Conservation (phyloP, 306 rosid genomes). For the Castanospermum australe region DNA sequence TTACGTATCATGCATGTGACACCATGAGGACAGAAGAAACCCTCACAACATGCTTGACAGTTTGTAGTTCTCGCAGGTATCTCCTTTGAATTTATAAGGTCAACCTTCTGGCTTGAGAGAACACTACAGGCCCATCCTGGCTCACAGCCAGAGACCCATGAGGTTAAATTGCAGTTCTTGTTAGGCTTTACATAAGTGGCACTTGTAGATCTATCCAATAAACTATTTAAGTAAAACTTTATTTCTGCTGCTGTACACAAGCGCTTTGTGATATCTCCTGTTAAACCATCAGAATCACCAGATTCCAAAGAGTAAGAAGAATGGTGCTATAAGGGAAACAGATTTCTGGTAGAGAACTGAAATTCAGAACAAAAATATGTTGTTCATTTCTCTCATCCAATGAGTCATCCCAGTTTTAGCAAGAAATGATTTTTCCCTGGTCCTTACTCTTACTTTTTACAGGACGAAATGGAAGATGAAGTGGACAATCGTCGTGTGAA, state of each 20-base stretch:
- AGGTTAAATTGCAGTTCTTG: slow-evolving; percentile 86
- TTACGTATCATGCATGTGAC: slow-evolving; percentile 98
- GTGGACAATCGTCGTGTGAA: neutral
- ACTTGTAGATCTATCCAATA: slow-evolving; percentile 46
- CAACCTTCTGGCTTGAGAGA: slow-evolving; percentile 49
- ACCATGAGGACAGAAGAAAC: slow-evolving; percentile 96
- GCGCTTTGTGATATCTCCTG: slow-evolving; percentile 74
- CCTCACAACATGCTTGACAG: slow-evolving; percentile 88
- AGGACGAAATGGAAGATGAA: neutral
- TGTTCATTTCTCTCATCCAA: neutral
- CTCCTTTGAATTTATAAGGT: slow-evolving; percentile 57
- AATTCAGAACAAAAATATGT: neutral
- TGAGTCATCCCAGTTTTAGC: neutral
- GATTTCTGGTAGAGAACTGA: neutral
- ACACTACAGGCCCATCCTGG: slow-evolving; percentile 97
- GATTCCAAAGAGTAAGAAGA: slow-evolving; percentile 9
- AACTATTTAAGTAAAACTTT: slow-evolving; percentile 63
- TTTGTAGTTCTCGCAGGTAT: slow-evolving; percentile 75
- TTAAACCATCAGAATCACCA: slow-evolving; percentile 32
- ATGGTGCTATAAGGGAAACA: neutral
- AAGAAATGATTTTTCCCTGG: slow-evolving; percentile 7
- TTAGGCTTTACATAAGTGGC: slow-evolving; percentile 74
- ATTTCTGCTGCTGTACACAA: slow-evolving; percentile 90
- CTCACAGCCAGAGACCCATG: slow-evolving; percentile 96
- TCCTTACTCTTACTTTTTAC: neutral